Evolutionary conservation across 306 rosid genomes (phyloP), one percentile per base, ranked within the genome.

Genomic region (Lathyrus sativus): DNA sequence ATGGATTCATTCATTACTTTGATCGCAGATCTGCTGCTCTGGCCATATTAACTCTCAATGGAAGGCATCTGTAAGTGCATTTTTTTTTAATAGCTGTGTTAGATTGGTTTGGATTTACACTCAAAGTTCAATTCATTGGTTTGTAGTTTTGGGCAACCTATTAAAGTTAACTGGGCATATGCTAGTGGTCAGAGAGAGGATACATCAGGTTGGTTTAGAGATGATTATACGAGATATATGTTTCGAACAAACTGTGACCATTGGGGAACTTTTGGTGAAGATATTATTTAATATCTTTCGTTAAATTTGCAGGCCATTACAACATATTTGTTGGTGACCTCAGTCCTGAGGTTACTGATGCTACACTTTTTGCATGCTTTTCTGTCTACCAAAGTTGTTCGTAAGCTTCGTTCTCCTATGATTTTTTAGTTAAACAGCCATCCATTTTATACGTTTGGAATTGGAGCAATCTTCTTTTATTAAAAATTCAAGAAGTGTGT

Each of bases 141-240:
- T 81, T 74, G 50, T 83, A 93, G 99, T 81, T 90, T 93, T 84
- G 97, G 99, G 74, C 99, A 93, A 83, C 96, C 97, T 67, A 93
- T 93, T 80, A 93, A 93, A 81, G 98, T 93, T 66, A 93, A 93
- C 79, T 93, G 96, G 98, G 98, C 98, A 48, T 93, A 93, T 77
- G 96, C 96, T 62, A 90, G 96, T 78, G 96, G 96, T 70, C 96
- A 92, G 86, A 88, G 98, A 76, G 98, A 92, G 87, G 98, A 92
- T 67, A 92, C 98, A 49, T 92, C 98, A 85, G 96, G 98, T 92
- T 74, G 45, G 58, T 48, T 71, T 55, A 49, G 55, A 74, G 56
- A 66, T 56, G 14, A 14, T 29, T 49, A 15, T 24, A 45, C 4
- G 13, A 60, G 48, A 18, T 54, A 18, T 68, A 22, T 70, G 50